Conservation (phyloP, 2,329 filamentous ascomycete genomes). For the Arthrobotrys pseudoclavata region DNA sequence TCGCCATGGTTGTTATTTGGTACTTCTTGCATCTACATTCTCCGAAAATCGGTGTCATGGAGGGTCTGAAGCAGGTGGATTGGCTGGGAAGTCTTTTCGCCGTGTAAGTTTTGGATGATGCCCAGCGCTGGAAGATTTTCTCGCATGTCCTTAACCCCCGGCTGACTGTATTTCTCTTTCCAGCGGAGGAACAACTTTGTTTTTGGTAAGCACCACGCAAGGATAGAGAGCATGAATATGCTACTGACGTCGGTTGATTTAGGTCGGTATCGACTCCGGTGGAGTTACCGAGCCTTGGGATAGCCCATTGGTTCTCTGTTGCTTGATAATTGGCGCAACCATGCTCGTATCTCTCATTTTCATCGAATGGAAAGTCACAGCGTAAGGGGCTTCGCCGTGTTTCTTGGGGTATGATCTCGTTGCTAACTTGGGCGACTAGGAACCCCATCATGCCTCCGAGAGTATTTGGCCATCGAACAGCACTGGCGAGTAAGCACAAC, state of each 20-base stretch:
- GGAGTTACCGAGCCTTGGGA: constrained; percentile 75
- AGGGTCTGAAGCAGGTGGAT: constrained; percentile 75
- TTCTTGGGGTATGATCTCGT: background rate
- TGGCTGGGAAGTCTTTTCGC: constrained; percentile 67
- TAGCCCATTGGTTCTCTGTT: constrained; percentile 74
- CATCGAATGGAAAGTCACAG: constrained; percentile 75
- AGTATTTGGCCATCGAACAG: constrained; percentile 73
- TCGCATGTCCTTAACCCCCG: too few species aligned
- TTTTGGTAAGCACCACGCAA: constrained; percentile 29
- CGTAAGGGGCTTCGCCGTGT: constrained; percentile 65
- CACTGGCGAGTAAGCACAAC: constrained; percentile 68
- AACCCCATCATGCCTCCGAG: constrained; percentile 76
- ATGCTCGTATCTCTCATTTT: constrained; percentile 71
- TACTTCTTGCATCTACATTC: constrained; percentile 78
- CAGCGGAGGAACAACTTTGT: constrained; percentile 50
- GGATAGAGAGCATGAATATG: background rate
- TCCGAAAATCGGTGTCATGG: constrained; percentile 74
- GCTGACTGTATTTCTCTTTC: background rate
- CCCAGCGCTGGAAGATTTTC: too few species aligned
- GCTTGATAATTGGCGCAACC: constrained; percentile 73
- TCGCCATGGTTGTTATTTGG: constrained; percentile 64
- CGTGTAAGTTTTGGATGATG: constrained; percentile 50
- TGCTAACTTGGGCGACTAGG: constrained; percentile 2
- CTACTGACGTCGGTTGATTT: background rate
- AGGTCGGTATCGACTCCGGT: constrained; percentile 75